Evolutionary conservation across 2,329 filamentous ascomycete genomes (phyloP).

Genomic region (Aspergillus arachidicola): DNA sequence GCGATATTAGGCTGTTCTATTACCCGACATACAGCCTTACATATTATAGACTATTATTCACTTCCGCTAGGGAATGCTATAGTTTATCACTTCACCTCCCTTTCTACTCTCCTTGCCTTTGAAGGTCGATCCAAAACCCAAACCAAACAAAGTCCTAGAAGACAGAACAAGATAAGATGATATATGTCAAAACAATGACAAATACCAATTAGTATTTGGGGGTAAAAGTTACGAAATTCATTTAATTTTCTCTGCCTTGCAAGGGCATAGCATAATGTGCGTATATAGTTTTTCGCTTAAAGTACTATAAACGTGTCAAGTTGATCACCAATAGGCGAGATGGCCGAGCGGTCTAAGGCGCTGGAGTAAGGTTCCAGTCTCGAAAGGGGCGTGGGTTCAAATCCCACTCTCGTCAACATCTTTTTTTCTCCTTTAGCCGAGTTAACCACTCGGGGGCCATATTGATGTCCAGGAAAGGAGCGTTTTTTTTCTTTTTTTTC

Average conservation of each 20-base stretch:
- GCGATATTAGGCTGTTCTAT: too few species aligned
- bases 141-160: too few species aligned
- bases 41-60: too few species aligned
- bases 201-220: not conserved
- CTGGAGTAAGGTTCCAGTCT: constrained; percentile 8
- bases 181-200: not conserved
- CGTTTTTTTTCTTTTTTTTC: not conserved
- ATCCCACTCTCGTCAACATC: constrained; percentile 7
- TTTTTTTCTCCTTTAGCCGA: not conserved
- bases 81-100: too few species aligned
- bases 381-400: constrained; percentile 7
- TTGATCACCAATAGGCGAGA: not conserved
- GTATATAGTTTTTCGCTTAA: rapidly evolving
- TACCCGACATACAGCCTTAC: too few species aligned
- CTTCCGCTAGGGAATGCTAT: too few species aligned
- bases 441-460: too few species aligned
- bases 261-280: not conserved
- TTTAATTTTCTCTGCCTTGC: not conserved
- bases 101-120: too few species aligned
- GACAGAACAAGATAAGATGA: not conserved
- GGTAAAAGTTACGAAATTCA: not conserved
- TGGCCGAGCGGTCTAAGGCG: constrained; percentile 6
- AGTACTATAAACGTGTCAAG: rapidly evolving
- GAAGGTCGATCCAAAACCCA: too few species aligned
- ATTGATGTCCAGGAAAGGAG: not conserved